Conservation (phyloP, 2,329 filamentous ascomycete genomes). For the Fusarium temperatum region DNA sequence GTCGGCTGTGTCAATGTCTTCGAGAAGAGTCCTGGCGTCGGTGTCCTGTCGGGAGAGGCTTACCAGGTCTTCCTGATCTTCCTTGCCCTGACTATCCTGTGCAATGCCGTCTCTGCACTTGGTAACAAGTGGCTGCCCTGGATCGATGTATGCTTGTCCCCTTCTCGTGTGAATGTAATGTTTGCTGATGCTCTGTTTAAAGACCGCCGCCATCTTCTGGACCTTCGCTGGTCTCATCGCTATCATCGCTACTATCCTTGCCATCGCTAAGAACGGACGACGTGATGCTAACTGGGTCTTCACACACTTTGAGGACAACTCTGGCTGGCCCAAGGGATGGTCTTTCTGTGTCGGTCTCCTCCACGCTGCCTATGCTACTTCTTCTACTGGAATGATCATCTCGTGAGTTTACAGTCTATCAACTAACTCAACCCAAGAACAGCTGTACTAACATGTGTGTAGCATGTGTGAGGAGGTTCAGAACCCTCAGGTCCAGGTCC, state of each 20-base stretch:
- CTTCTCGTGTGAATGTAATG: neutral
- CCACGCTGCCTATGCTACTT: conserved; percentile 77
- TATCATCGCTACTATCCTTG: conserved; percentile 69
- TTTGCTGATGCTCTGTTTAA: neutral
- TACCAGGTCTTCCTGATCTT: conserved; percentile 70
- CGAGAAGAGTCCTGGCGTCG: conserved; percentile 52
- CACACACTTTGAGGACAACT: conserved; percentile 71
- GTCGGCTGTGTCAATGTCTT: conserved; percentile 71
- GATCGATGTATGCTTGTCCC: conserved; percentile 52
- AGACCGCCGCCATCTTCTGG: conserved; percentile 81
- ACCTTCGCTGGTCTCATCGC: conserved; percentile 76
- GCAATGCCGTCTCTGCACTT: conserved; percentile 71
- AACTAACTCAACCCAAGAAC: neutral
- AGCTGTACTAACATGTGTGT: neutral
- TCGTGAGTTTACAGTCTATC: conserved; percentile 60
- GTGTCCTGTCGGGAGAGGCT: conserved; percentile 64
- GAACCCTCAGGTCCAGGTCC: conserved; percentile 72
- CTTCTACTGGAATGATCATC: conserved; percentile 82
- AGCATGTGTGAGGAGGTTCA: conserved; percentile 81
- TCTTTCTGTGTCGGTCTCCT: conserved; percentile 77
- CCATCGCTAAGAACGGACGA: conserved; percentile 73
- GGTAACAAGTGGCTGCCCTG: conserved; percentile 73
- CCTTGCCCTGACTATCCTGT: conserved; percentile 71
- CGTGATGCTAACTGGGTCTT: conserved; percentile 72
- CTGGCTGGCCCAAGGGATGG: conserved; percentile 77